Conservation (phyloP, 176 grass and related monocot genomes). For the Avena insularis region DNA sequence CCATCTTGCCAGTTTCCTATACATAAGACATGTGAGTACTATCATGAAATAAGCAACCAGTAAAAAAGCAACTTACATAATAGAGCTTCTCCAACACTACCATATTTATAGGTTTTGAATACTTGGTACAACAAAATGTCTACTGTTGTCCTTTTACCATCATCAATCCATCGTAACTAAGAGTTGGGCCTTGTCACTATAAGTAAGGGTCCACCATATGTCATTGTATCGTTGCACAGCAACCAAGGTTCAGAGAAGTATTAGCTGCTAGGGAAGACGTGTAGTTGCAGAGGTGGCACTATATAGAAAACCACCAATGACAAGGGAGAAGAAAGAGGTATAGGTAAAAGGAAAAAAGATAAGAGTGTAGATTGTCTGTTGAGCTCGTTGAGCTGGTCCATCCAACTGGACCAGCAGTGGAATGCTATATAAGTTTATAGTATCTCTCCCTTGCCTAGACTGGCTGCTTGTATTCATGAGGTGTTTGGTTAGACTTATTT, state of each 20-base stretch:
- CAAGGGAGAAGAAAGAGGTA: constrained; percentile 14
- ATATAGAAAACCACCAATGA: background rate
- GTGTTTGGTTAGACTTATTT: too few species aligned
- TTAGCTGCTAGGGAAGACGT: background rate
- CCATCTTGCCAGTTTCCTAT: constrained; percentile 97
- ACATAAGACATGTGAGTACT: constrained; percentile 16
- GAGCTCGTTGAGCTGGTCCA: constrained; percentile 10
- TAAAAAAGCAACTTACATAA: constrained; percentile 22
- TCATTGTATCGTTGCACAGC: background rate
- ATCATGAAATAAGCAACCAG: background rate
- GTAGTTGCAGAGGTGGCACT: background rate
- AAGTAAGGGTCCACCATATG: background rate
- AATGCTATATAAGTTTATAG: background rate
- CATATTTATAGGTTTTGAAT: background rate
- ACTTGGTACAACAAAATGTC: background rate
- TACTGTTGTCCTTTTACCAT: background rate
- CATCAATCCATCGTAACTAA: background rate
- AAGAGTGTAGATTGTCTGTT: constrained; percentile 3
- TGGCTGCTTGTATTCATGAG: background rate
- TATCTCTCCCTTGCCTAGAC: background rate
- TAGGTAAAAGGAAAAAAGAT: background rate
- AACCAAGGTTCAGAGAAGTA: background rate
- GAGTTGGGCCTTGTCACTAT: background rate
- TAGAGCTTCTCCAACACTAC: background rate
- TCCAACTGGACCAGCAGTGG: background rate